phyloP scores from a whole-genome alignment of 1,284 basidiomycete genomes.

The Mrakiaceae sp. region DNA sequence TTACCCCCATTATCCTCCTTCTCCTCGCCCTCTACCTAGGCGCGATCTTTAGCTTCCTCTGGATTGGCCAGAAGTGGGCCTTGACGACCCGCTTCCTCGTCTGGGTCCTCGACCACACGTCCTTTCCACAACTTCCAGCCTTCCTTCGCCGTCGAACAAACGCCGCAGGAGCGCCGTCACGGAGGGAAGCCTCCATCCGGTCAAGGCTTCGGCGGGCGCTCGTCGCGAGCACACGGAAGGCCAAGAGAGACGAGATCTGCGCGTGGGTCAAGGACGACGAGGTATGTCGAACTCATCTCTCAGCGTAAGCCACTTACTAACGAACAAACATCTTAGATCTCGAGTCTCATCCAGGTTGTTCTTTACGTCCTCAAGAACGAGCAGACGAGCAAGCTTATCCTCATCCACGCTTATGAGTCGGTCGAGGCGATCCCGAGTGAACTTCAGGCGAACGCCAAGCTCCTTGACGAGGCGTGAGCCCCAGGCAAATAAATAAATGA shows the following conservation, averaged over 20 bases:
- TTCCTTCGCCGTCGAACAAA: too few species aligned
- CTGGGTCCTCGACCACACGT: slow-evolving; percentile 11
- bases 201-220: neutral
- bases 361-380: slow-evolving; percentile 29
- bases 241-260: slow-evolving; percentile 17
- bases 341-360: slow-evolving; percentile 27
- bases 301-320: neutral
- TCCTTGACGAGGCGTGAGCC: slow-evolving; percentile 19
- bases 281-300: slow-evolving; percentile 3
- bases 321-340: slow-evolving; percentile 18
- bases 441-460: slow-evolving; percentile 30
- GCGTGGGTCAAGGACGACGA: slow-evolving; percentile 20
- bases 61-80: neutral
- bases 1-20: slow-evolving; percentile 3
- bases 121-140: too few species aligned
- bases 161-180: too few species aligned
- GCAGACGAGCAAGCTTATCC: slow-evolving; percentile 26
- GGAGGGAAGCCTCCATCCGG: neutral
- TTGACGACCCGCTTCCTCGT: neutral
- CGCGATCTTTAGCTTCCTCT: slow-evolving; percentile 7
- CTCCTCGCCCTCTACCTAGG: slow-evolving; percentile 6
- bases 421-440: slow-evolving; percentile 30
- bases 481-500: neutral
- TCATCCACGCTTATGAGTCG: slow-evolving; percentile 30
- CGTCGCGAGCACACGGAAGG: slow-evolving; percentile 13